Base-by-base conservation (phyloP, 164 flowering plant genomes). In the Protea cynaroides region DNA sequence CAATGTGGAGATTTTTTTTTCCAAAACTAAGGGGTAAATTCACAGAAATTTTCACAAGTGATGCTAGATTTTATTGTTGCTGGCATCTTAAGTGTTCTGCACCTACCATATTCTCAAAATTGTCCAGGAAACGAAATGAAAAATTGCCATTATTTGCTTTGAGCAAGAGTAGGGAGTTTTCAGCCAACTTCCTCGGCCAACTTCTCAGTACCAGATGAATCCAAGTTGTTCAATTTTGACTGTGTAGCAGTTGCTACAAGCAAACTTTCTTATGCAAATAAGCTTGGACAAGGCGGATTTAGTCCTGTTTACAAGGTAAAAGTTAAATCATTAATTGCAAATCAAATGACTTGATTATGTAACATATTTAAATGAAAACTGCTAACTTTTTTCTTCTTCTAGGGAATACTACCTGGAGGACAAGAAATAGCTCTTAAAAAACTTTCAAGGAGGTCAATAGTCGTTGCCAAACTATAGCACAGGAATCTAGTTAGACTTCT, bases 251-350 rank as follows among this genome's bases (percentile, higher is more conserved):
- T 56, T 13, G 87, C 94, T 8, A 88, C 94, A 22, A 44, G 81
- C 63, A 56, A 80, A 66, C 87, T 90, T 61, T 78, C 80, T 23
- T 62, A 66, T 22, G 70, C 61, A 58, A 84, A 82, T 68, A 79
- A 75, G 71, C 92, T 90, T 52, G 97, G 97, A 13, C 70, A 81
- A 68, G 97, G 97, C 0, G 97, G 97, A 1, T 91, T 91, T 74
- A 95, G 97, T 61, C 78, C 80, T 47, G 97, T 90, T 49, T 86
- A 83, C 72, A 88, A 82, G 95, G 97, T 90, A 65, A 65, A 23
- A 50, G 22, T 37, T 1, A 7, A 17, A 56, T 17, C 11, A 29
- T 25, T 25, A 37, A 11, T 18, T 36, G 14, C 14, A 58, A 25
- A 47, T 38, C 55, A 58, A 21, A 43, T 17, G 13, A n/a, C 36